Conservation (phyloP, 495 filamentous ascomycete species). For the Chaetomium cochliodes region DNA sequence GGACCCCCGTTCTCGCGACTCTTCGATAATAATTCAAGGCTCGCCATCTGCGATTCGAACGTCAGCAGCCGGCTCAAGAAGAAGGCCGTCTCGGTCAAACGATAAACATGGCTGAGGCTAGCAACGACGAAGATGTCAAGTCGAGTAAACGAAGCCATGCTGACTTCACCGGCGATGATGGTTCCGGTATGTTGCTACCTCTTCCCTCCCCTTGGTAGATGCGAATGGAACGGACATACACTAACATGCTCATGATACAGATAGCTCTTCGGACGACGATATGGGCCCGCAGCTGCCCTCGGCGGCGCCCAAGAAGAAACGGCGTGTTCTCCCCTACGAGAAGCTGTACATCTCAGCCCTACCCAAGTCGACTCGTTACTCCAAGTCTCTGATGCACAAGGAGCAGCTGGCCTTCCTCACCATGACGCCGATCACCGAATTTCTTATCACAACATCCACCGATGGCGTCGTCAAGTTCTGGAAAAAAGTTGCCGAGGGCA, state of each 20-base stretch:
- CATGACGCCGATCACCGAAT: slow-evolving; percentile 86
- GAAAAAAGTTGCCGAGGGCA: slow-evolving; percentile 89
- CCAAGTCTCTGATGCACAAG: slow-evolving; percentile 97
- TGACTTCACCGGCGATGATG: slow-evolving; percentile 42
- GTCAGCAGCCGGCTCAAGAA: not conserved
- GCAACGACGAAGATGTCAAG: slow-evolving; percentile 34
- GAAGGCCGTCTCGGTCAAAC: not conserved
- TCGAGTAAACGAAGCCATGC: slow-evolving; percentile 50
- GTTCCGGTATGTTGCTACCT: slow-evolving; percentile 37
- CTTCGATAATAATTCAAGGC: not conserved
- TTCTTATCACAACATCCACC: slow-evolving; percentile 86
- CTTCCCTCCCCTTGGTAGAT: not conserved
- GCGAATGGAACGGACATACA: not conserved
- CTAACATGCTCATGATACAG: slow-evolving; percentile 35
- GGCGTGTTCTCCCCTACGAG: slow-evolving; percentile 85
- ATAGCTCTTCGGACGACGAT: slow-evolving; percentile 85
- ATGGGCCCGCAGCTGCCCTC: slow-evolving; percentile 85
- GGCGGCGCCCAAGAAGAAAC: slow-evolving; percentile 81
- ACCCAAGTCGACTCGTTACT: slow-evolving; percentile 79
- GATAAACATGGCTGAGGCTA: slow-evolving; percentile 27
- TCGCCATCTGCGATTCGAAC: not conserved
- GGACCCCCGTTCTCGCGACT: not conserved
- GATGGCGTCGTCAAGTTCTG: slow-evolving; percentile 98
- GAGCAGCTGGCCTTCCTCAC: slow-evolving; percentile 85
- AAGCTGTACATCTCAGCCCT: slow-evolving; percentile 92